phyloP scores from a whole-genome alignment of 2,329 filamentous ascomycete species.

The Cordyceps farinosa region DNA sequence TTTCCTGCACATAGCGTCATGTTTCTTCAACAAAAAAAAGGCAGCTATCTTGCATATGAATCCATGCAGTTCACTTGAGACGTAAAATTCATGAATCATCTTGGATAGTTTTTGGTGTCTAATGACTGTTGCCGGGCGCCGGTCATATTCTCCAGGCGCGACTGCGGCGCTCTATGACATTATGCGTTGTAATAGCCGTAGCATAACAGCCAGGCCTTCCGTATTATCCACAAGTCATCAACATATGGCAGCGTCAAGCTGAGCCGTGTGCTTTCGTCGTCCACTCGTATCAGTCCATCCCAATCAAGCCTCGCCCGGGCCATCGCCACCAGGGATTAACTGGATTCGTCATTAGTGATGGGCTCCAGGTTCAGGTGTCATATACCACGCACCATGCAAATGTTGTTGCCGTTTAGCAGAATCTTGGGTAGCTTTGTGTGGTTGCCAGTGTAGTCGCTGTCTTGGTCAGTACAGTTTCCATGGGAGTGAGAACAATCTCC shows the following conservation, averaged over 20 bases:
- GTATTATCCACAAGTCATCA: constrained; percentile 1
- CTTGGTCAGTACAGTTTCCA: constrained; percentile 24
- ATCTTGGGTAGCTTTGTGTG: constrained; percentile 92
- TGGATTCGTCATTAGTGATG: constrained; percentile 32
- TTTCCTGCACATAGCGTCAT: constrained; percentile 13
- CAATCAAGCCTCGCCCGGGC: constrained; percentile 45
- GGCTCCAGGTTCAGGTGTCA: not conserved
- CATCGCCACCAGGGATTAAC: constrained; percentile 77
- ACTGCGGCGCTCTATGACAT: not conserved
- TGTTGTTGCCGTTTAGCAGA: constrained; percentile 93
- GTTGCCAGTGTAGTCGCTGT: constrained; percentile 83
- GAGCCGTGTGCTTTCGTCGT: constrained; percentile 15
- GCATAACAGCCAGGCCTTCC: not conserved
- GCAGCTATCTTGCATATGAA: not conserved
- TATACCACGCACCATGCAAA: constrained; percentile 80
- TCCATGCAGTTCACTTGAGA: not conserved
- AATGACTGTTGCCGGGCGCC: not conserved
- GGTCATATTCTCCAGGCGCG: not conserved
- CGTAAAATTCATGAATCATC: not conserved
- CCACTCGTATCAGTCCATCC: constrained; percentile 21
- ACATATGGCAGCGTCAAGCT: not conserved
- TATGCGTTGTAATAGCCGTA: not conserved
- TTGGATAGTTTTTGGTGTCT: not conserved
- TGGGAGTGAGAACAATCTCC: not conserved
- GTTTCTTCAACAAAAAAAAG: not conserved